A percentile compares a stretch with the other conserved stretches of the same genome.
phyloP scores from a whole-genome alignment of 345 rosid species.

The Salix brachista region DNA sequence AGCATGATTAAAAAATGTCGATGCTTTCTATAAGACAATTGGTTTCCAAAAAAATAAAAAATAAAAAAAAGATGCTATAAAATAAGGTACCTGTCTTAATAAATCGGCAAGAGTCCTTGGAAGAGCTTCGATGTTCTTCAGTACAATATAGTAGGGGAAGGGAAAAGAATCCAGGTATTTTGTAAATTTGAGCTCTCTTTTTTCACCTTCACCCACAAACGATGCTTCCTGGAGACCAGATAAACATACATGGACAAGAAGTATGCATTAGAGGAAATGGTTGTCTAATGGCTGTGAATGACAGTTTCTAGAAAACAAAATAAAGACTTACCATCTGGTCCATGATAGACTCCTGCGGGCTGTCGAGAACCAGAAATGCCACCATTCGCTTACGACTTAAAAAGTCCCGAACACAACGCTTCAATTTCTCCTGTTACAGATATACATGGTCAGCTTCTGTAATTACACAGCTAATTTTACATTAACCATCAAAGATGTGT shows the following conservation, averaged over 20 bases:
- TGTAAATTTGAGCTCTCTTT: slow-evolving; percentile 31
- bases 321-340: slow-evolving; percentile 51
- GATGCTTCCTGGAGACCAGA: slow-evolving; percentile 49
- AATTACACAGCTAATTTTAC: neutral
- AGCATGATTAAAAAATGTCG: neutral
- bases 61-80: neutral
- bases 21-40: neutral
- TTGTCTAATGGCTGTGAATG: neutral
- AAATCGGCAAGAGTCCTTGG: slow-evolving; percentile 83
- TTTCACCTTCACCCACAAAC: slow-evolving; percentile 30
- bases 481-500: too few species aligned
- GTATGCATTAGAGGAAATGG: neutral
- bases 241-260: neutral
- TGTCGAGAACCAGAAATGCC: slow-evolving; percentile 79
- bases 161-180: slow-evolving; percentile 85
- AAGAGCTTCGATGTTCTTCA: slow-evolving; percentile 76
- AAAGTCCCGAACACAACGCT: slow-evolving; percentile 67
- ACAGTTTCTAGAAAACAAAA: neutral
- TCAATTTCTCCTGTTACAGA: slow-evolving; percentile 51
- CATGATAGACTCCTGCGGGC: slow-evolving; percentile 58
- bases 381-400: slow-evolving; percentile 80
- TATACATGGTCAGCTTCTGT: neutral
- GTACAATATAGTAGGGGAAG: slow-evolving; percentile 75
- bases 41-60: neutral
- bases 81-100: slow-evolving; percentile 71